Evolutionary conservation across 257 asterid genomes (phyloP), one percentile per base, ranked within the genome.

Genomic region (Capsicum pubescens): DNA sequence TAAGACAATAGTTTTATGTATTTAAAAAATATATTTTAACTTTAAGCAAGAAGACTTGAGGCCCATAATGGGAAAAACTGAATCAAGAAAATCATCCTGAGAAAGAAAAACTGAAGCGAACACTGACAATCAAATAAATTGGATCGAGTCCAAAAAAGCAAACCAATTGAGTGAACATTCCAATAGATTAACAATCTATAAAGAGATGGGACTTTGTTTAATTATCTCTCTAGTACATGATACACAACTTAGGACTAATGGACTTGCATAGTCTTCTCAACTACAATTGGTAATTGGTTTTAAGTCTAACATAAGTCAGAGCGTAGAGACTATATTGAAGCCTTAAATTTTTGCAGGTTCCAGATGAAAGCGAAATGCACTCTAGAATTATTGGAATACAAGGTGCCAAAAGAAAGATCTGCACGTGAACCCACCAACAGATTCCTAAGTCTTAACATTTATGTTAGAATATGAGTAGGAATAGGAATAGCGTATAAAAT

Each of bases 81-180:
- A 48, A 72, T 72, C 58, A 48, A 19, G 80, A 72, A n/a, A n/a
- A 71, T 46, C 42, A 46, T 46, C 9, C 42, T 21, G 58, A 71
- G 58, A 71, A 19, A 71, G 59, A 71, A 72, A 19, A 72, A 19
- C 42, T 46, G 59, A 46, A 48, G 11, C 16, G 48, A 72, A 48
- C 80, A 48, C 59, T 42, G 3, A 72, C 59, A 72, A 48, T 71
- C 59, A 72, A 48, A 72, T 48, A 72, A 72, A 72, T 42, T 72
- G 42, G 42, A 72, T 17, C 9, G n/a, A n/a, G 42, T 48, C 42
- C 21, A 21, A 74, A 50, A 48, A 12, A 0, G 5, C 11, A 11
- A 71, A 46, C 80, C 80, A 13, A 21, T 36, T 52, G 61, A 74
- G 15, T 74, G 61, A 74, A 21, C 14, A 74, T 10, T 13, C 19